These are phyloP conservation scores for Diaporthe caulivora DNA, from an alignment of 2,329 filamentous ascomycete species.

Conservation along the genomic window DNA sequence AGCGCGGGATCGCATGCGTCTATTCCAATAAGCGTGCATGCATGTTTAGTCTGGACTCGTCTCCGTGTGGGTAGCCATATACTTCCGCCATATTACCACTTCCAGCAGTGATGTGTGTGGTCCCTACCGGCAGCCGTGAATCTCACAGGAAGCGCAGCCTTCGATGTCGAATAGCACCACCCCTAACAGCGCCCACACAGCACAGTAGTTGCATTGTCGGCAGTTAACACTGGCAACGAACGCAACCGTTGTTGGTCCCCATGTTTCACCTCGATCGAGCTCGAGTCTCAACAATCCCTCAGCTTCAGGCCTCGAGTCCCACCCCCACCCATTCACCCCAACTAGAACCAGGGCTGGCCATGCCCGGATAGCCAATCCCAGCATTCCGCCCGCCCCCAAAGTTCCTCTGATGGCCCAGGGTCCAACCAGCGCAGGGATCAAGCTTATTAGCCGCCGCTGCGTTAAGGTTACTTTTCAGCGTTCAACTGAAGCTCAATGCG, in stretches of 20 bases:
- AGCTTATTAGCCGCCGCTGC: slow-evolving; percentile 11
- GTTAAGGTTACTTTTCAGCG: not conserved
- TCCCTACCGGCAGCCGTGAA: not conserved
- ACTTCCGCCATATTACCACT: not conserved
- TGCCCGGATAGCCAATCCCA: slow-evolving; percentile 5
- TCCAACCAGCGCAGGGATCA: slow-evolving; percentile 4
- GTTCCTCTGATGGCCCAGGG: slow-evolving; percentile 1
- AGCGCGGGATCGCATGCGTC: slow-evolving; percentile 12
- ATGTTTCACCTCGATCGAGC: slow-evolving; percentile 21
- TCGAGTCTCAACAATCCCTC: slow-evolving; percentile 22
- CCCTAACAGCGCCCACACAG: too few species aligned
- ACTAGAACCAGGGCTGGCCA: slow-evolving; percentile 6
- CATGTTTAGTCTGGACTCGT: slow-evolving; percentile 4
- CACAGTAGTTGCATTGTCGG: not conserved
- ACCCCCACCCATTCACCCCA: not conserved
- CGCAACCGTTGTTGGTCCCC: slow-evolving; percentile 1
- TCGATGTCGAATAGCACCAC: not conserved
- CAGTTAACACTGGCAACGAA: not conserved
- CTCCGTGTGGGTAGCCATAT: not conserved
- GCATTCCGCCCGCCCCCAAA: slow-evolving; percentile 11
- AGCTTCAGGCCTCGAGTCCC: not conserved
- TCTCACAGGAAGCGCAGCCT: not conserved
- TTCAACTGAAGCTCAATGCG: not conserved
- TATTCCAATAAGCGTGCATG: slow-evolving; percentile 1
- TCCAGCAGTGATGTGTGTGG: too few species aligned